phyloP scores from a whole-genome alignment of 108 stramenopile genomes.

The Phaeodactylum tricornutum region DNA sequence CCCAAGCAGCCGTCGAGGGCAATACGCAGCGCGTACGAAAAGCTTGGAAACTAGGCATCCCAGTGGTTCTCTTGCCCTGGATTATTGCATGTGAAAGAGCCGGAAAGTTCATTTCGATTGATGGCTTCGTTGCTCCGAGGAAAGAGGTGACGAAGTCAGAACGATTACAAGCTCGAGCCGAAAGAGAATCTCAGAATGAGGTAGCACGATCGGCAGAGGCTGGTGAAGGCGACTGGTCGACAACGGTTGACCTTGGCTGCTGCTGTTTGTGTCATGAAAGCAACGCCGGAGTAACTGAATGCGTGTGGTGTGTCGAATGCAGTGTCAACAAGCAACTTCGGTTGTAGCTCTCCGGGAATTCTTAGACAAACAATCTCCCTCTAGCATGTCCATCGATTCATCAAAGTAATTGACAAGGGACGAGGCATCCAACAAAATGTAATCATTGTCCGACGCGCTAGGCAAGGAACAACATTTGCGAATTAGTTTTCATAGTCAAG shows the following conservation, averaged over 20 bases:
- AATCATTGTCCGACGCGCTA: not conserved
- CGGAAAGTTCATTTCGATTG: not conserved
- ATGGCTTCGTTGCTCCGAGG: not conserved
- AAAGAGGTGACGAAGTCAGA: constrained; percentile 2
- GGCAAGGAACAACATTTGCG: too few species aligned
- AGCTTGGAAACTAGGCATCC: constrained; percentile 54
- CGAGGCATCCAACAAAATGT: constrained; percentile 1
- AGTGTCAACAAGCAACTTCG: constrained; percentile 4
- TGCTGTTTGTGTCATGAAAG: constrained; percentile 75
- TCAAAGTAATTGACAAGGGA: constrained; percentile 64
- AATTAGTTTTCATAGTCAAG: too few species aligned
- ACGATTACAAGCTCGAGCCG: not conserved
- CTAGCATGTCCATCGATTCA: constrained; percentile 15
- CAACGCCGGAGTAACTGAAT: constrained; percentile 24
- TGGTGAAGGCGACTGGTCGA: constrained; percentile 19
- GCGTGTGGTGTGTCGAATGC: constrained; percentile 50
- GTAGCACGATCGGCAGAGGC: not conserved
- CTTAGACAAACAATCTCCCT: too few species aligned
- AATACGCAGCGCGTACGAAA: constrained; percentile 73
- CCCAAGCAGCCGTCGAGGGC: constrained; percentile 26
- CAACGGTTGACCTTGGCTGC: constrained; percentile 40
- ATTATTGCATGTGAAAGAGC: constrained; percentile 11
- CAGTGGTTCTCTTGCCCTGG: constrained; percentile 51
- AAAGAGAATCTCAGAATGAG: not conserved
- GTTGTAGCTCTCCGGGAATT: too few species aligned